These are phyloP conservation scores for Candida piceae DNA, from an alignment of 805 yeast genomes.

Conservation along the genomic window DNA sequence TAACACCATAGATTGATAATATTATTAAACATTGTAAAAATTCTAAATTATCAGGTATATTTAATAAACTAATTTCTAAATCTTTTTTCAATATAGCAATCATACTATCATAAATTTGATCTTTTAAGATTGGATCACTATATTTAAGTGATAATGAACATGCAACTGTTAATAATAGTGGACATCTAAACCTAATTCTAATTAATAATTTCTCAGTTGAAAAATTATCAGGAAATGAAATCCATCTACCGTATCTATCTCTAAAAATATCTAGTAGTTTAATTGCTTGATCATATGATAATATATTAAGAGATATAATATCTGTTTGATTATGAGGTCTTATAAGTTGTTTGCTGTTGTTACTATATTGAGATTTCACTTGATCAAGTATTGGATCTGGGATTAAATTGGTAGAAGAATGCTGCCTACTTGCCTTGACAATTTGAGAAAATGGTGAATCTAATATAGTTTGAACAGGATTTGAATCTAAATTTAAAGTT, in stretches of 20 bases:
- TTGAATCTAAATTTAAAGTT: constrained; percentile 10
- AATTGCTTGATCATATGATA: constrained; percentile 44
- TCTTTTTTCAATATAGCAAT: constrained; percentile 46
- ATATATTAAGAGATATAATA: constrained; percentile 44
- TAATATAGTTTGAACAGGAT: constrained; percentile 27
- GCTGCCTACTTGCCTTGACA: constrained; percentile 22
- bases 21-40: constrained; percentile 66
- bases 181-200: constrained; percentile 45
- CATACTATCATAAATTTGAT: constrained; percentile 38
- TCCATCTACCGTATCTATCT: constrained; percentile 73
- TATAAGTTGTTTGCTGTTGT: neutral
- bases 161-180: constrained; percentile 61
- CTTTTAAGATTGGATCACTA: constrained; percentile 33
- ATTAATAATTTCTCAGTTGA: constrained; percentile 45
- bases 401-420: constrained; percentile 18
- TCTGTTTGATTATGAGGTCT: constrained; percentile 30
- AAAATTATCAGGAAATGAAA: constrained; percentile 55
- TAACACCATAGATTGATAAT: constrained; percentile 58
- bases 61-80: constrained; percentile 39
- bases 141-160: constrained; percentile 61
- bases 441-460: constrained; percentile 43
- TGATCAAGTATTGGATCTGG: constrained; percentile 12
- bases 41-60: constrained; percentile 44
- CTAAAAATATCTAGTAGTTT: constrained; percentile 53
- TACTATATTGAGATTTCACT: neutral